Evolutionary conservation across 306 rosid genomes (phyloP).

Genomic region (Acmispon strigosus): DNA sequence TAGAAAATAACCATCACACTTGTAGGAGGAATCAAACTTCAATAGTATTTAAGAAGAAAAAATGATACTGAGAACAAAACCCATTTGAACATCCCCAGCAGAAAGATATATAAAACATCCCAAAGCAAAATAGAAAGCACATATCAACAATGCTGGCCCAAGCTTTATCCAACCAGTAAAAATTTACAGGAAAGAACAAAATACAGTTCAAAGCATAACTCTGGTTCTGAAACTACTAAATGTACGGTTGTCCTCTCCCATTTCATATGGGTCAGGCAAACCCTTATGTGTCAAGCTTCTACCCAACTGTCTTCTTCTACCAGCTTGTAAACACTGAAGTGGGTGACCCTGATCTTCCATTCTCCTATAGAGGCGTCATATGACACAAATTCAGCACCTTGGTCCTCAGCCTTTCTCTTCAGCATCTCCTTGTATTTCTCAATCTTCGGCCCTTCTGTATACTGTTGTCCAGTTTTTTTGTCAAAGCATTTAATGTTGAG

Average conservation of each 20-base stretch:
- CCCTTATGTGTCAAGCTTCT: not conserved
- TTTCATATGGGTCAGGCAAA: not conserved
- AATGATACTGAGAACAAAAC: not conserved
- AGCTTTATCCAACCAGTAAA: constrained; percentile 18
- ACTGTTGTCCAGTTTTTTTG: constrained; percentile 67
- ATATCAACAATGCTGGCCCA: constrained; percentile 9
- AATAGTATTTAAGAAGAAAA: not conserved
- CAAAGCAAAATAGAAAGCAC: constrained; percentile 7
- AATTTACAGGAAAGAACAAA: constrained; percentile 21
- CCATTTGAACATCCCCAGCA: constrained; percentile 12
- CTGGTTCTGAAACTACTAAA: constrained; percentile 20
- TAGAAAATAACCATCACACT: not conserved
- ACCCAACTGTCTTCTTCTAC: constrained; percentile 38
- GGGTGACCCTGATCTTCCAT: constrained; percentile 88
- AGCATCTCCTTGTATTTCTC: constrained; percentile 89
- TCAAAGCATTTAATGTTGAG: constrained; percentile 85
- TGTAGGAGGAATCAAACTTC: not conserved
- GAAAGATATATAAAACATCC: constrained; percentile 3
- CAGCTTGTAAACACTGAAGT: constrained; percentile 66
- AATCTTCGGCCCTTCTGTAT: constrained; percentile 65
- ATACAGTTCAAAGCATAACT: constrained; percentile 9
- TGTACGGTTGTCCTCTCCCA: not conserved
- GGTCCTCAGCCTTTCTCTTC: constrained; percentile 86
- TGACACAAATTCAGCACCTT: constrained; percentile 84
- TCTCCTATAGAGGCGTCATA: constrained; percentile 74